Base-by-base conservation (phyloP, 2,329 filamentous ascomycete genomes). In the Calonectria hawksworthii region DNA sequence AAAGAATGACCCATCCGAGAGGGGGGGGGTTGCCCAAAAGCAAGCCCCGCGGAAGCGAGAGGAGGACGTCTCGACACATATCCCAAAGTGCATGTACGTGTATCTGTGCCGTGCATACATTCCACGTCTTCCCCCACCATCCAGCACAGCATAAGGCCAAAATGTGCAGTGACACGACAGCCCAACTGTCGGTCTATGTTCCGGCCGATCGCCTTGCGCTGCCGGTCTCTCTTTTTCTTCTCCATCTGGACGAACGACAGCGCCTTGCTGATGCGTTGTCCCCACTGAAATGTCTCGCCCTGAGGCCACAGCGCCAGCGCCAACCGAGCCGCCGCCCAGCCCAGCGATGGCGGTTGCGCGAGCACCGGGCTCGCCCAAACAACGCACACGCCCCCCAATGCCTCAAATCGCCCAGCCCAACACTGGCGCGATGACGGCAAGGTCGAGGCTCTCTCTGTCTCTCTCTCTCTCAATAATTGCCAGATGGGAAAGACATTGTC, bases 221-320 rank as follows among this genome's bases (percentile, higher is more conserved):
- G 28, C 18, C 41, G 5, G 32, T 38, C 36, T 11, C 7, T 44
- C 41, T 32, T 23, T 30, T 21, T 50, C 26, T 18, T 16, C 10
- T n/a, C 7, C 18, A 21, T 61, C 13, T 50, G 47, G 23, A 56
- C 36, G 34, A 51, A 54, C 47, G 54, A 30, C 64, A 69, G 47
- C 64, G 34, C 44, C 28, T n/a, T 59, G 50, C 56, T 50, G 69
- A 73, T 73, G 65, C 50, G 70, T 34, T 68, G 65, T 68, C 70
- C 59, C 70, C 70, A 68, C 36, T 30, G 56, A 56, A 66, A 59
- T 73, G 65, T 65, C 56, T 68, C 70, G 54, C 64, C 70, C 64
- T 64, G 70, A 72, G 41, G 70, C 64, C 52, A 41, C 64, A 68
- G 63, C 70, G 56, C 56, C 61, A 44, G 51, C 30, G 36, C 63